These are phyloP conservation scores for Sclerotinia borealis DNA, from an alignment of 2,329 filamentous ascomycete species.

Conservation along the genomic window DNA sequence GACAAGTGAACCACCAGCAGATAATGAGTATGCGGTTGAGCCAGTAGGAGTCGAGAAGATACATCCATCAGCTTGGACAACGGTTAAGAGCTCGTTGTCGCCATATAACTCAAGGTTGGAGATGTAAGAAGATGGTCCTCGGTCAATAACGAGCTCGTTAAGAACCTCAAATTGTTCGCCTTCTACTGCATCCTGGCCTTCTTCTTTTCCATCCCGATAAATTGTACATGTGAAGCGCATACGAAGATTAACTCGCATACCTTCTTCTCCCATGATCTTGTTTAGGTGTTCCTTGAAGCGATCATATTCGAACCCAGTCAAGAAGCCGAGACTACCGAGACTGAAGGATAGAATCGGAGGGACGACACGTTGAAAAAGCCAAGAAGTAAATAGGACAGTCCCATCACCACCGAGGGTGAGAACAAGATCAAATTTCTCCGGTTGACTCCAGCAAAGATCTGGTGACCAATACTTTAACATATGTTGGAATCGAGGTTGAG, in stretches of 20 bases:
- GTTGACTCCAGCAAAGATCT: conserved; percentile 87
- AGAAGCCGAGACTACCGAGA: conserved; percentile 78
- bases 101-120: conserved; percentile 95
- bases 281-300: conserved; percentile 82
- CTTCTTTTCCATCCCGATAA: conserved; percentile 63
- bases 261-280: conserved; percentile 84
- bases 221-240: conserved; percentile 99
- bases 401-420: conserved; percentile 81
- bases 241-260: conserved; percentile 94
- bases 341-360: conserved; percentile 81
- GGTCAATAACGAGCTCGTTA: conserved; percentile 97
- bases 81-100: conserved; percentile 88
- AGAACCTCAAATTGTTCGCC: conserved; percentile 96
- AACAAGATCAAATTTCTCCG: conserved; percentile 93
- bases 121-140: conserved; percentile 92
- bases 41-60: conserved; percentile 97
- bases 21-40: conserved; percentile 92
- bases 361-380: conserved; percentile 87
- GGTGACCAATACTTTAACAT: conserved; percentile 97
- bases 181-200: conserved; percentile 66
- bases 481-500: conserved; percentile 68
- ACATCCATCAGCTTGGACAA: conserved; percentile 93
- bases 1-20: conserved; percentile 88
- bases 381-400: conserved; percentile 81
- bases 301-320: conserved; percentile 83